Conservation (phyloP, 2,329 filamentous ascomycete species). For the Ascochyta clinopodiicola region DNA sequence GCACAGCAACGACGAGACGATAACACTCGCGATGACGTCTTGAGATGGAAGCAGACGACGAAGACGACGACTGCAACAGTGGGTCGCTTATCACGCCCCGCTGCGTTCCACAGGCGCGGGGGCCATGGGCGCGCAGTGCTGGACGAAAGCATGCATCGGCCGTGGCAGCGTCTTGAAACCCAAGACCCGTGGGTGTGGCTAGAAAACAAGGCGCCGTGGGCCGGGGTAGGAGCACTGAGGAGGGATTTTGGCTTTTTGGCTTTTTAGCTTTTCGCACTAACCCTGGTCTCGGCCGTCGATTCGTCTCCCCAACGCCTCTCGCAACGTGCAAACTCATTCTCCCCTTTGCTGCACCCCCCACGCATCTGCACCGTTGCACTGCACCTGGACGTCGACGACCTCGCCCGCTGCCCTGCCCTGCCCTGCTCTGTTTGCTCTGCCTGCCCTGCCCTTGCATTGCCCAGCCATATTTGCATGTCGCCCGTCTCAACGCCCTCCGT, state of each 20-base stretch:
- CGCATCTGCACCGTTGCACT: background rate
- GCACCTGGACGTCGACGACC: slow-evolving; percentile 3
- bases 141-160: slow-evolving; percentile 15
- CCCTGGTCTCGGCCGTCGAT: slow-evolving; percentile 10
- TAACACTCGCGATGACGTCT: too few species aligned
- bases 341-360: slow-evolving; percentile 11
- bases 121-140: slow-evolving; percentile 2
- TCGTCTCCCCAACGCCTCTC: slow-evolving; percentile 16
- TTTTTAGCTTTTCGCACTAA: slow-evolving; percentile 3
- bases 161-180: background rate
- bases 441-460: slow-evolving; percentile 16
- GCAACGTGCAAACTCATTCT: slow-evolving; percentile 19
- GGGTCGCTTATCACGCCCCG: slow-evolving; percentile 9
- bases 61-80: background rate
- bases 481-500: slow-evolving; percentile 20
- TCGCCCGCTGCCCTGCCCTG: background rate
- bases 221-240: too few species aligned
- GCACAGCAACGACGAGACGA: too few species aligned
- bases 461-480: slow-evolving; percentile 13
- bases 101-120: slow-evolving; percentile 2
- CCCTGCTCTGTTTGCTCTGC: too few species aligned
- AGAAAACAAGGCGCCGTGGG: background rate
- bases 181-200: background rate
- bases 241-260: slow-evolving; percentile 4
- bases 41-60: too few species aligned